Base-by-base conservation (phyloP, 2,329 filamentous ascomycete genomes). In the Ophiocordyceps unilateralis region DNA sequence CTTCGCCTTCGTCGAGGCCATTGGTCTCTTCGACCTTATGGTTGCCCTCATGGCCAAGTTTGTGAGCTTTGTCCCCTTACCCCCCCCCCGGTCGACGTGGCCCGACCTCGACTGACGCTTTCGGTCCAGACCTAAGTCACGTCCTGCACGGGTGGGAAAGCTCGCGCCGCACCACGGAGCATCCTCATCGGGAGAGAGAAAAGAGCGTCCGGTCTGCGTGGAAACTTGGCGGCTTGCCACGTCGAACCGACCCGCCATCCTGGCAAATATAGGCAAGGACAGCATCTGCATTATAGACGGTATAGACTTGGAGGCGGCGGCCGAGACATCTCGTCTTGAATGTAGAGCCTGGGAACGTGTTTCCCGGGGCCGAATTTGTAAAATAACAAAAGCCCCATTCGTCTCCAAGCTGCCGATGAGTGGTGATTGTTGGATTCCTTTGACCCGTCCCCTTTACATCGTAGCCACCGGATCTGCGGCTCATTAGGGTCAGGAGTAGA, bases 1-100 rank as follows among this genome's bases (percentile, higher is more conserved):
- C 74, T 91, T 91, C 74, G 85, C 84, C 65, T 91, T 91, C 81
- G 84, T 88, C 68, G 85, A 91, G 68, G 84, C 85, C 71, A 86
- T 84, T 58, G 82, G 81, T 81, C 78, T 85, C 63, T 85, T 85
- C 80, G 81, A 85, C 62, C 79, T 85, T 62, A 87, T 87, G 82
- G 77, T 87, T 85, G 82, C 82, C 72, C 83, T 87, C 74, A 87
- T 87, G 82, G 83, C 81, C 81, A 87, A 87, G 76, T 84, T 83
- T 72, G 78, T 84, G 75, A 58, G 74, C 77, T 44, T 9, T 28
- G 15, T 1, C 15, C 21, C 14, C 4, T 11, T 10, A 20, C 8
- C 12, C 14, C 6, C 11, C 15, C 36, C 5, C n/a, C 1, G 10
- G 3, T 10, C 12, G 17, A 44, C 24, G 20, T 19, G n/a, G n/a